Conservation (phyloP, 768 basidiomycete species). For the Rhodotorula graminis region DNA sequence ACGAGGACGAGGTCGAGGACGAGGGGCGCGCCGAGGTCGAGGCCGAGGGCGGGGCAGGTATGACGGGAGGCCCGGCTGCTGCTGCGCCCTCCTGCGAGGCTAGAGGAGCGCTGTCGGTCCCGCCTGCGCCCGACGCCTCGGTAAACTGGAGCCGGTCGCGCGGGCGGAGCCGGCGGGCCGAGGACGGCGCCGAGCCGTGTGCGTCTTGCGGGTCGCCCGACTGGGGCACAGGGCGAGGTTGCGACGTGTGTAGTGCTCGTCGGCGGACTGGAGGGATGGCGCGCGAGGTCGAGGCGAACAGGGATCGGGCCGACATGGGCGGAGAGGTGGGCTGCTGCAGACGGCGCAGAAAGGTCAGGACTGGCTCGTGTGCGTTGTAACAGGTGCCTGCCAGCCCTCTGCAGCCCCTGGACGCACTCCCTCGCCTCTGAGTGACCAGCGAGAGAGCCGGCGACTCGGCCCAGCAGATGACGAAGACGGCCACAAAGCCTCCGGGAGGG, state of each 20-base stretch:
- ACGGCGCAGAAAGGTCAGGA: too few relatives aligned
- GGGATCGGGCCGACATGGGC: not conserved
- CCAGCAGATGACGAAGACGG: too few relatives aligned
- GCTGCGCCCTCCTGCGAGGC: not conserved
- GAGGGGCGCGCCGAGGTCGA: not conserved
- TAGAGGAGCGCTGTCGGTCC: not conserved
- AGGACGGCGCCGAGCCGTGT: conserved; percentile 2
- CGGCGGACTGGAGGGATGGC: not conserved
- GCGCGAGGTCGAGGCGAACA: not conserved
- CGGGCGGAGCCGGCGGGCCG: conserved; percentile 9
- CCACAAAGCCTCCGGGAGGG: too few relatives aligned
- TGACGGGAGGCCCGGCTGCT: not conserved
- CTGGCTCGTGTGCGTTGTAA: too few relatives aligned
- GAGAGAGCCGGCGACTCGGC: too few relatives aligned
- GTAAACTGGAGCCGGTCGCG: conserved; percentile 29
- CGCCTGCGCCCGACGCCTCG: conserved; percentile 11
- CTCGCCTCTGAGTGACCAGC: too few relatives aligned
- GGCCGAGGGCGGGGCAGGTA: not conserved
- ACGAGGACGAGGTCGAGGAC: not conserved
- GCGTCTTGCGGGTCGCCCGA: not conserved
- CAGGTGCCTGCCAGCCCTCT: too few relatives aligned
- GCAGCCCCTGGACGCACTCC: too few relatives aligned
- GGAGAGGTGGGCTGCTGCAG: not conserved
- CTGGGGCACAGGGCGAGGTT: not conserved
- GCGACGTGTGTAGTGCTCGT: not conserved